A percentile compares a stretch with the other conserved stretches of the same genome.
Conservation (phyloP, 2,329 filamentous ascomycete genomes). For the Daldinia sp. region DNA sequence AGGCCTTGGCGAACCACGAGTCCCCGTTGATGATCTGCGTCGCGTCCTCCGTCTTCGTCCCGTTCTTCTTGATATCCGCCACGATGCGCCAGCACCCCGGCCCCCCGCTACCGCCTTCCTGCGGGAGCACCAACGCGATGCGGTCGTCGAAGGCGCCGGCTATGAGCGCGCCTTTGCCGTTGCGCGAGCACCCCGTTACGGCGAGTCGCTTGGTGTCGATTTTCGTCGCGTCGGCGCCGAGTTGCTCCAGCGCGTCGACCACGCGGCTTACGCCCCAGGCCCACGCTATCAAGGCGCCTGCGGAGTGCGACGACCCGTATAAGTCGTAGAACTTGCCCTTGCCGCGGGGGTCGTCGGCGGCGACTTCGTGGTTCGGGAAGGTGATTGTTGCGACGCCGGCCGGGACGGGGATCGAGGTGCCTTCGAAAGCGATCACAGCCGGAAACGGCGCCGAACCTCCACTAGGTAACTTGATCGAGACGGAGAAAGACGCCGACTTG, state of each 20-base stretch:
- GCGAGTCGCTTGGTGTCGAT: constrained; percentile 56
- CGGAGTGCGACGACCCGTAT: constrained; percentile 59
- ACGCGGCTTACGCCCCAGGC: constrained; percentile 63
- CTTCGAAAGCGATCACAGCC: constrained; percentile 63
- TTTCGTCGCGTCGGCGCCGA: constrained; percentile 49
- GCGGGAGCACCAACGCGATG: constrained; percentile 62
- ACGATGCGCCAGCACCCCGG: constrained; percentile 61
- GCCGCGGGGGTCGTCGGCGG: constrained; percentile 59
- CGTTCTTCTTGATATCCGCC: constrained; percentile 54
- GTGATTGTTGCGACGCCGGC: constrained; percentile 60
- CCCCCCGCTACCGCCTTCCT: constrained; percentile 63
- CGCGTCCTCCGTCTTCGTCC: constrained; percentile 62
- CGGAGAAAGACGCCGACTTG: constrained; percentile 51
- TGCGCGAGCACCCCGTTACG: constrained; percentile 64
- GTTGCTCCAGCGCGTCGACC: constrained; percentile 60
- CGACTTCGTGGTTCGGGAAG: constrained; percentile 64
- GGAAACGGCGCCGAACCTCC: constrained; percentile 56
- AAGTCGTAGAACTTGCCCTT: constrained; percentile 63
- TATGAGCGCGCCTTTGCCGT: constrained; percentile 64
- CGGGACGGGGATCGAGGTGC: constrained; percentile 60
- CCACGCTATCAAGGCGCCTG: constrained; percentile 63
- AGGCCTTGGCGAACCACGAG: constrained; percentile 63
- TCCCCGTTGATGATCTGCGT: constrained; percentile 65
- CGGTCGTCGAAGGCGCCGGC: constrained; percentile 62
- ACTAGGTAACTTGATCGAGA: constrained; percentile 49